Evolutionary conservation across 2,329 filamentous ascomycete species (phyloP).

Genomic region (Helotiales sp.): DNA sequence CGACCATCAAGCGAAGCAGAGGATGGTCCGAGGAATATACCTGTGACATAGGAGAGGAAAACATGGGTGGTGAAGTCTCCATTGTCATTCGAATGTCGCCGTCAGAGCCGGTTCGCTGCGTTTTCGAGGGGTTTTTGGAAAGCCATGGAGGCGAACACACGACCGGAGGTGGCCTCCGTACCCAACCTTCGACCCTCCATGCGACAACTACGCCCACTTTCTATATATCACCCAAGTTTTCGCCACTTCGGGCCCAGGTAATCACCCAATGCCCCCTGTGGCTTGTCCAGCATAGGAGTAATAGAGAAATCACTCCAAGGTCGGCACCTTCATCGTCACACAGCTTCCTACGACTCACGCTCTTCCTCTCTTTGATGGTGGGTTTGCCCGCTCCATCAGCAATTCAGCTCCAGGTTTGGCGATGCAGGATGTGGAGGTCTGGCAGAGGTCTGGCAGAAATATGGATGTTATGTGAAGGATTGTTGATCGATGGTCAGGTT

Average conservation of each 20-base stretch:
- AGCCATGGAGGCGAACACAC: not conserved
- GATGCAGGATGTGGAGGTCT: not conserved
- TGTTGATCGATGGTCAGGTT: not conserved
- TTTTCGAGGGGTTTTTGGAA: not conserved
- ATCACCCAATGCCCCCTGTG: too few species aligned
- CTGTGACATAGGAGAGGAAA: not conserved
- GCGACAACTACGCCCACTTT: constrained; percentile 4
- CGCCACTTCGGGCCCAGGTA: too few species aligned
- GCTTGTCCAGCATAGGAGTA: not conserved
- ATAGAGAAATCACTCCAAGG: not conserved
- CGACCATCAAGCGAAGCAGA: not conserved
- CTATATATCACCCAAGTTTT: not conserved
- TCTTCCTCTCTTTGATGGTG: not conserved
- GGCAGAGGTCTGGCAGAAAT: constrained; percentile 26
- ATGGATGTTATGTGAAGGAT: not conserved
- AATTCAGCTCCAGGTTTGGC: not conserved
- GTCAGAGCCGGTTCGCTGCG: not conserved
- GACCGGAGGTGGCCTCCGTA: constrained; percentile 18
- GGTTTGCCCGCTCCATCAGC: not conserved
- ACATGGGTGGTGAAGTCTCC: not conserved
- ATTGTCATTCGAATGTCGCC: not conserved
- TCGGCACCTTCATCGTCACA: too few species aligned
- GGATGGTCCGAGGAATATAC: not conserved
- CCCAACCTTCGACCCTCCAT: not conserved
- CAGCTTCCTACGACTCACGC: not conserved